Evolutionary conservation across 1,139 yeast species (phyloP), one percentile per base, ranked within the genome.

Genomic region (Pneumocystis carinii): DNA sequence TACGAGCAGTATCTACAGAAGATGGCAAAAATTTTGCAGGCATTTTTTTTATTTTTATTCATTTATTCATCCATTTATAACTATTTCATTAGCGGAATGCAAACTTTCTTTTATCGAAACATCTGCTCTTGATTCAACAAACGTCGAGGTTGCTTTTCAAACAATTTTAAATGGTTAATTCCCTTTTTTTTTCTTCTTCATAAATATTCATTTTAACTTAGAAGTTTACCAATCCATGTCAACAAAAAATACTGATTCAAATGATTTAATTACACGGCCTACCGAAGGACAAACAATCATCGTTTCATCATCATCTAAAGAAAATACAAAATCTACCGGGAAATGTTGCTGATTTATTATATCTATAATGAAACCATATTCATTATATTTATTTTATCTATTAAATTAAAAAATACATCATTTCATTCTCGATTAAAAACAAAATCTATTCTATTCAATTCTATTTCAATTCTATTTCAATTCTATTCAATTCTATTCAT

Each of bases 1-100:
- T 90, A 72, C 83, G 98, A 72, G 97, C 97, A 0, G 96, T 94
- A 35, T 96, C 98, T 66, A 90, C 97, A 57, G 98, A 92, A 66
- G 98, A 92, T 76, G 98, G 98, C 64, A 87, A 85, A 75, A 87
- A 86, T 73, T 92, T 92, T 78, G 97, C 98, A 61, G 83, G 67
- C 64, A 48, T 27, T 64, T 56, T 17, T 53, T 8, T 12, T 7
- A 10, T 39, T 14, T 58, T 36, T 3, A 14, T 5, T 37, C 2
- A 24, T 24, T 32, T 32, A 32, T 32, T 32, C 7, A 32, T 7
- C 1, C 7, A 7, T 32, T 32, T 32, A 32, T 32, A 32, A 32
- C 7, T 32, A 24, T 19, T 48, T 48, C 37, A 19, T 24, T 35
- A 62, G 76, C 87, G 67, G 98, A 94, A 76, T 90, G 92, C 77